Evolutionary conservation across 257 asterid genomes (phyloP).

Genomic region (Paraleonurus japonicus): DNA sequence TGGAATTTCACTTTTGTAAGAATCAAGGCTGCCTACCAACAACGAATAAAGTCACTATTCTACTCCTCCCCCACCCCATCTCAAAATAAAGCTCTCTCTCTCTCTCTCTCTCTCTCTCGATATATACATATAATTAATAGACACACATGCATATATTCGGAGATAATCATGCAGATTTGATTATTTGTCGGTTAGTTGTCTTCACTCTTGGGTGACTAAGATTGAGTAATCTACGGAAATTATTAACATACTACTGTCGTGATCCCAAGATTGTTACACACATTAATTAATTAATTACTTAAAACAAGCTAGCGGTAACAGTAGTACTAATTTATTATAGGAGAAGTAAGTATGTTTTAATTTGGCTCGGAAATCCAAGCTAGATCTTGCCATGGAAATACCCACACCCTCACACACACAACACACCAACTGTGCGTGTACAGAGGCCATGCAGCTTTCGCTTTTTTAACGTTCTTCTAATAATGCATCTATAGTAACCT

Average conservation of each 20-base stretch:
- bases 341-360: background rate
- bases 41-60: constrained; percentile 47
- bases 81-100: constrained; percentile 24
- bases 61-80: constrained; percentile 16
- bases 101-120: constrained; percentile 19
- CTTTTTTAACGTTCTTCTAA: constrained; percentile 31
- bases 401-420: background rate
- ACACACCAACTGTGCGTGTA: constrained; percentile 12
- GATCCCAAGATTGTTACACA: constrained; percentile 44
- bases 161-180: constrained; percentile 48
- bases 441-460: constrained; percentile 36
- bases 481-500: background rate
- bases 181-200: constrained; percentile 64
- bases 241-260: constrained; percentile 12
- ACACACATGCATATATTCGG: constrained; percentile 32
- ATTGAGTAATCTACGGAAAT: constrained; percentile 22
- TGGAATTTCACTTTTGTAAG: constrained; percentile 44
- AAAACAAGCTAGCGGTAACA: background rate
- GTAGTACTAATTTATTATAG: background rate
- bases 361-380: constrained; percentile 41
- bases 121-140: background rate
- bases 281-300: background rate
- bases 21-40: constrained; percentile 51
- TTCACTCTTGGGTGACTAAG: constrained; percentile 17
- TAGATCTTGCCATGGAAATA: constrained; percentile 33